Percentiles rank a stretch among this genome's conserved stretches.
phyloP scores from a whole-genome alignment of 2,329 filamentous ascomycete species.

The Arthrobotrys iridis region DNA sequence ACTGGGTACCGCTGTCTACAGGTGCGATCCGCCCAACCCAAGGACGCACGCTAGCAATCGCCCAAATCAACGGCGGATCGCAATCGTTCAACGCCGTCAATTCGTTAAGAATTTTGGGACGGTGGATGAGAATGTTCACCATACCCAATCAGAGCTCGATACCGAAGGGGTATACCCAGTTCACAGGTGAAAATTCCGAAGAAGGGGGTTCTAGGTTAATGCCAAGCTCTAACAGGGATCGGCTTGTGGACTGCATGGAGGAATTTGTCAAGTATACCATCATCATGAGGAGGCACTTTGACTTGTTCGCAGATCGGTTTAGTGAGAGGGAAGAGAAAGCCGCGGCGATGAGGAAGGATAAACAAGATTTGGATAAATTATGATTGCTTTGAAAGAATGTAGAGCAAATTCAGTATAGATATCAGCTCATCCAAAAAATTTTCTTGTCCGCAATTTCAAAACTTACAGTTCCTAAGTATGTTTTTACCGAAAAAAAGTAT shows the following conservation, averaged over 20 bases:
- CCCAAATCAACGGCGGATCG: constrained; percentile 72
- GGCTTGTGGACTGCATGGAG: constrained; percentile 74
- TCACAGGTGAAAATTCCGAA: constrained; percentile 63
- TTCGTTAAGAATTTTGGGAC: constrained; percentile 71
- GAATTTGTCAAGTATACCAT: constrained; percentile 76
- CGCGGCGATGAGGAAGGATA: too few relatives aligned
- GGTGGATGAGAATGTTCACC: constrained; percentile 76
- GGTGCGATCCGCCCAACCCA: constrained; percentile 74
- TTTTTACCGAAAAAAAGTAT: too few relatives aligned
- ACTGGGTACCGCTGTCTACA: constrained; percentile 73
- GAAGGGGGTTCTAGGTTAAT: constrained; percentile 66
- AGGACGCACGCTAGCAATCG: constrained; percentile 71
- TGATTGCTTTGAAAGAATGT: too few relatives aligned
- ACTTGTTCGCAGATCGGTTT: constrained; percentile 71
- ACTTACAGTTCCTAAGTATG: too few relatives aligned
- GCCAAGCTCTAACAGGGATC: constrained; percentile 69
- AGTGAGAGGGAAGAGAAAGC: constrained; percentile 69
- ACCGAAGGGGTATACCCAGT: constrained; percentile 72
- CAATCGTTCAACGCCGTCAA: constrained; percentile 76
- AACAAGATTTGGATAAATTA: too few relatives aligned
- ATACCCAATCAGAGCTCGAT: constrained; percentile 74
- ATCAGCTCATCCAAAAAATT: too few relatives aligned
- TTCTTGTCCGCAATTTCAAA: too few relatives aligned
- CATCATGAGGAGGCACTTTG: constrained; percentile 71
- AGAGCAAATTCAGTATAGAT: too few relatives aligned